Evolutionary conservation across 2,329 filamentous ascomycete species (phyloP).

Genomic region (Penicillium sumatraense): DNA sequence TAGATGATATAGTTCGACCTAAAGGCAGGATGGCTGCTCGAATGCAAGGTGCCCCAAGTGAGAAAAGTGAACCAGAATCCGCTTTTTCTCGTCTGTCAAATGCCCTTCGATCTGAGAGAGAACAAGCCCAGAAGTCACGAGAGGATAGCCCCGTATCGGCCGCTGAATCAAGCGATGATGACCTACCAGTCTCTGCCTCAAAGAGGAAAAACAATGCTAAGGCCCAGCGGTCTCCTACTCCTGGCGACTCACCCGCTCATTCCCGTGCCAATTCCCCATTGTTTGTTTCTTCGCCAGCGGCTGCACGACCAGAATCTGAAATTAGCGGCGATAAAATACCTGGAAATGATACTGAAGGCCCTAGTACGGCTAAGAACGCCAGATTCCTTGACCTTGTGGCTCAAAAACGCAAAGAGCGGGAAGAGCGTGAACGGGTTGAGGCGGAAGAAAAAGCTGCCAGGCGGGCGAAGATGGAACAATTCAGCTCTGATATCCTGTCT

Average conservation of each 20-base stretch:
- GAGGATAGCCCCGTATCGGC: slow-evolving; percentile 11
- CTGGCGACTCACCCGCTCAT: slow-evolving; percentile 33
- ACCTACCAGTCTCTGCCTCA: slow-evolving; percentile 34
- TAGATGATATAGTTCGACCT: slow-evolving; percentile 59
- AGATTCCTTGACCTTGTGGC: slow-evolving; percentile 74
- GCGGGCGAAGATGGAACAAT: slow-evolving; percentile 35
- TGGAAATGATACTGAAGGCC: slow-evolving; percentile 30
- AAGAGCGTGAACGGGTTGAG: slow-evolving; percentile 66
- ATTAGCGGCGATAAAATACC: slow-evolving; percentile 23
- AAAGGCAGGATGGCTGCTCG: slow-evolving; percentile 68
- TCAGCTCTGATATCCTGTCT: slow-evolving; percentile 48
- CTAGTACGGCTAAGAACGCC: slow-evolving; percentile 48
- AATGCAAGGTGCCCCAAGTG: slow-evolving; percentile 55
- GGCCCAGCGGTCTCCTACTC: slow-evolving; percentile 29
- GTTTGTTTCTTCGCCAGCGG: slow-evolving; percentile 48
- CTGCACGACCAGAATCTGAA: slow-evolving; percentile 14
- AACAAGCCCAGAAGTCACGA: slow-evolving; percentile 16
- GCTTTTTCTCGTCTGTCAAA: slow-evolving; percentile 48
- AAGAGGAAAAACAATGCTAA: slow-evolving; percentile 35
- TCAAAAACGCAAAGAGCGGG: slow-evolving; percentile 72
- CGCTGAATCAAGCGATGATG: slow-evolving; percentile 28
- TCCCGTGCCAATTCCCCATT: slow-evolving; percentile 44
- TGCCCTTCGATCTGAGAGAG: slow-evolving; percentile 23
- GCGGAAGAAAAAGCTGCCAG: slow-evolving; percentile 46
- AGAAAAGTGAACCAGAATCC: slow-evolving; percentile 27